A percentile compares a stretch with the other conserved stretches of the same genome.
phyloP scores from a whole-genome alignment of 129 eudicot genomes.

The Dittrichia graveolens region DNA sequence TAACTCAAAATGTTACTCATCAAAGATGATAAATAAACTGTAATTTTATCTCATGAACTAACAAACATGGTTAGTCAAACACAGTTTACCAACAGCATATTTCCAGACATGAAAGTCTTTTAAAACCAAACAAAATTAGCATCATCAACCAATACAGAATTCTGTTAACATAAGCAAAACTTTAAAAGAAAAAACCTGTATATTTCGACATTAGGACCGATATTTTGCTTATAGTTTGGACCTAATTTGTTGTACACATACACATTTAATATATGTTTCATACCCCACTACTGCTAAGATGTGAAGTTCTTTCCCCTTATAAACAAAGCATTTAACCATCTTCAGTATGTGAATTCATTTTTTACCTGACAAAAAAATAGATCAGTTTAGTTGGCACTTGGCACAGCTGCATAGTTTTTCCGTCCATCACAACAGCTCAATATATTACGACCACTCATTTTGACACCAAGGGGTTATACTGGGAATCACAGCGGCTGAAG shows the following conservation, averaged over 20 bases:
- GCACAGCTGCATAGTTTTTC: slow-evolving; percentile 5
- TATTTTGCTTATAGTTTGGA: slow-evolving; percentile 13
- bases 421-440: slow-evolving; percentile 24
- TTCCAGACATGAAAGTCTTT: background rate
- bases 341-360: slow-evolving; percentile 17
- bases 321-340: slow-evolving; percentile 28
- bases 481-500: slow-evolving; percentile 71
- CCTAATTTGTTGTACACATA: slow-evolving; percentile 35
- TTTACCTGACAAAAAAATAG: slow-evolving; percentile 27
- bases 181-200: slow-evolving; percentile 1
- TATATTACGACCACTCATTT: background rate
- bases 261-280: slow-evolving; percentile 34
- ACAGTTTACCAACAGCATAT: background rate
- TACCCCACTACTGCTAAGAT: slow-evolving; percentile 30
- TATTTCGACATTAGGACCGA: slow-evolving; percentile 16
- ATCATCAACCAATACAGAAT: background rate
- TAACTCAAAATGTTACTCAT: too few species aligned
- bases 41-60: too few species aligned
- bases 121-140: background rate
- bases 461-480: slow-evolving; percentile 6
- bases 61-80: background rate
- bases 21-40: too few species aligned
- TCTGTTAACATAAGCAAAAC: background rate
- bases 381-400: slow-evolving; percentile 1
- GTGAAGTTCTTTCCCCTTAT: slow-evolving; percentile 32